Evolutionary conservation across 176 grass and related monocot genomes (phyloP).

Genomic region (Eragrostis nindensis): DNA sequence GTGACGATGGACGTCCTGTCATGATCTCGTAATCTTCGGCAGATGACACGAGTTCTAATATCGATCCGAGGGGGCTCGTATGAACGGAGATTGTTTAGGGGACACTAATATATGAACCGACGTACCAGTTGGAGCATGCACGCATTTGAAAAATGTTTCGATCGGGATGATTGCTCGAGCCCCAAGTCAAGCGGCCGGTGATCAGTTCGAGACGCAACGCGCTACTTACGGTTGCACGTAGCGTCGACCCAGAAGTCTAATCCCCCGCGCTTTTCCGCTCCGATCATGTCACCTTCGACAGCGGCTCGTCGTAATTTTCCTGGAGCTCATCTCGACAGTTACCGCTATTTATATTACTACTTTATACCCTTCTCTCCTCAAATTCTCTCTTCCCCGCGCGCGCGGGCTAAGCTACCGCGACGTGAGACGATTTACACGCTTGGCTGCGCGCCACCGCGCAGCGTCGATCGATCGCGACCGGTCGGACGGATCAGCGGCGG

Average conservation of each 20-base stretch:
- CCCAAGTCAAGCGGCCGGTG: conserved; percentile 35
- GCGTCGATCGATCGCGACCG: background rate
- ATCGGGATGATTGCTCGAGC: background rate
- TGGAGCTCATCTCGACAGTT: background rate
- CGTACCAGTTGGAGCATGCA: background rate
- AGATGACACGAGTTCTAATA: background rate
- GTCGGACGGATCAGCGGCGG: background rate
- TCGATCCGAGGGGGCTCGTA: background rate
- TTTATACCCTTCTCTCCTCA: too few relatives aligned
- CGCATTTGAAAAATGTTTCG: background rate
- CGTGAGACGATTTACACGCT: too few relatives aligned
- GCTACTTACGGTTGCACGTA: background rate
- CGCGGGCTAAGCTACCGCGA: too few relatives aligned
- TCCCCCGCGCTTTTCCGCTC: background rate
- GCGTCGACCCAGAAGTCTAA: too few relatives aligned
- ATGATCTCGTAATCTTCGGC: conserved; percentile 14
- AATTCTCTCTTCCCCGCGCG: too few relatives aligned
- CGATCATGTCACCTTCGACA: background rate
- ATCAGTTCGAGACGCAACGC: conserved; percentile 31
- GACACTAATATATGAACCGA: conserved; percentile 6
- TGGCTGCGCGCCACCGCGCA: too few relatives aligned
- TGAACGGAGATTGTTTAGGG: background rate
- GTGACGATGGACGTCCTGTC: background rate
- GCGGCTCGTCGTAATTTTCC: background rate
- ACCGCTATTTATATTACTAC: background rate